Conservation (phyloP, 2,329 filamentous ascomycete genomes). For the Aspergillus versicolor region DNA sequence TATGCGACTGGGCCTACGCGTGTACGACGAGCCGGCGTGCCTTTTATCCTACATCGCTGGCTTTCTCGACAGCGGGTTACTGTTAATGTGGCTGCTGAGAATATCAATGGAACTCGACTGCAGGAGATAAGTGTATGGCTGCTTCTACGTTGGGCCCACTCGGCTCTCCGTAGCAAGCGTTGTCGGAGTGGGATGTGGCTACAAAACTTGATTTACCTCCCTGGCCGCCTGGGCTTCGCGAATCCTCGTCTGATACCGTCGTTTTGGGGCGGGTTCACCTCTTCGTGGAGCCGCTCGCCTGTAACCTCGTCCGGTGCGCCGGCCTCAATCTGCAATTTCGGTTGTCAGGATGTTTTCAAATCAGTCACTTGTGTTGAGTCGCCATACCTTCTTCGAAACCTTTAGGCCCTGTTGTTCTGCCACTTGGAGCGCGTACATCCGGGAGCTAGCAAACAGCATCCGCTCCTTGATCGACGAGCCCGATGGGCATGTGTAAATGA, state of each 20-base stretch:
- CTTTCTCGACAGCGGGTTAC: not conserved
- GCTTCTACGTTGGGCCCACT: not conserved
- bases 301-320: conserved; percentile 60
- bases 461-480: conserved; percentile 63
- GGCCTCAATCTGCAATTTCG: conserved; percentile 52
- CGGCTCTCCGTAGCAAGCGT: not conserved
- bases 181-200: not conserved
- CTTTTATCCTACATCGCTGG: conserved; percentile 6
- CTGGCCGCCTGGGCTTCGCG: conserved; percentile 64
- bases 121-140: conserved; percentile 1
- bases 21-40: not conserved
- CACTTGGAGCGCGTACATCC: conserved; percentile 52
- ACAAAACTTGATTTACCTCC: conserved; percentile 37
- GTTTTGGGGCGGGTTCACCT: conserved; percentile 53
- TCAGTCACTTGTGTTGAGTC: conserved; percentile 4
- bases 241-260: conserved; percentile 54
- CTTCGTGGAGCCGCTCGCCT: conserved; percentile 51
- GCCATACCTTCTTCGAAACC: conserved; percentile 55
- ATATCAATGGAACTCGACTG: conserved; percentile 14
- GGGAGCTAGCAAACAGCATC: conserved; percentile 64
- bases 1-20: not conserved
- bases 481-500: conserved; percentile 65
- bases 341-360: conserved; percentile 19
- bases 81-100: not conserved
- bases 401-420: conserved; percentile 58